phyloP scores from a whole-genome alignment of 352 stramenopile genomes.

The Phytophthora litchii region DNA sequence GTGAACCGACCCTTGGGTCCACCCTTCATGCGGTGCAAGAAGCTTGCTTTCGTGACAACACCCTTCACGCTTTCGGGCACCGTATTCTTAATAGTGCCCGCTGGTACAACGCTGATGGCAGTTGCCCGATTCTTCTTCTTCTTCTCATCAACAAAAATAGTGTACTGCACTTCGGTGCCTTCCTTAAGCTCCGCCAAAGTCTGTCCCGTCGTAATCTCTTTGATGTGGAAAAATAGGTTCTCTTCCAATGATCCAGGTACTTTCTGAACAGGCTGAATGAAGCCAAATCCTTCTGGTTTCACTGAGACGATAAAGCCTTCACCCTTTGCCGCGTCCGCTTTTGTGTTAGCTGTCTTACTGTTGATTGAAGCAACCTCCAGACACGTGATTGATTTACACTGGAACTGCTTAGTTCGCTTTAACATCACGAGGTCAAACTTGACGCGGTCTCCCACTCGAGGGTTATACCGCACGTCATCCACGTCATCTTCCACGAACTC shows the following conservation, averaged over 20 bases:
- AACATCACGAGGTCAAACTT: constrained; percentile 60
- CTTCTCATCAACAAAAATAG: constrained; percentile 64
- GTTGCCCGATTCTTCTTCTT: constrained; percentile 74
- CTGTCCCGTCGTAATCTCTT: constrained; percentile 63
- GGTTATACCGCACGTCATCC: constrained; percentile 70
- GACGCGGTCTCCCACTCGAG: constrained; percentile 64
- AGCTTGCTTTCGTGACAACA: constrained; percentile 66
- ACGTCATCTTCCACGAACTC: constrained; percentile 72
- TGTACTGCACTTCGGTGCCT: constrained; percentile 75
- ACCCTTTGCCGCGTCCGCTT: constrained; percentile 22
- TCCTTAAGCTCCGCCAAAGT: constrained; percentile 64
- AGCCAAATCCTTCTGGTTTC: constrained; percentile 78
- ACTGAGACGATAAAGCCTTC: constrained; percentile 72
- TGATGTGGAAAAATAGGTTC: constrained; percentile 86
- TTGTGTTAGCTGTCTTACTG: constrained; percentile 22
- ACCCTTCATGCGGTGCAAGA: constrained; percentile 58
- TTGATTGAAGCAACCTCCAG: constrained; percentile 36
- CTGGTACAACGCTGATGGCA: constrained; percentile 51
- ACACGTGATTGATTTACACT: constrained; percentile 58
- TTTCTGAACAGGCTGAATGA: constrained; percentile 65
- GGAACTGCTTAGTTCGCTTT: constrained; percentile 73
- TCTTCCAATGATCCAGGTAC: constrained; percentile 42
- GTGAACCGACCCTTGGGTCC: constrained; percentile 35
- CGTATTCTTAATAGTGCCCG: constrained; percentile 64
- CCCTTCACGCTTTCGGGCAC: constrained; percentile 44